A percentile compares a stretch with the other conserved stretches of the same genome.
Conservation (phyloP, 306 rosid species). For the Dryas alaskensis region DNA sequence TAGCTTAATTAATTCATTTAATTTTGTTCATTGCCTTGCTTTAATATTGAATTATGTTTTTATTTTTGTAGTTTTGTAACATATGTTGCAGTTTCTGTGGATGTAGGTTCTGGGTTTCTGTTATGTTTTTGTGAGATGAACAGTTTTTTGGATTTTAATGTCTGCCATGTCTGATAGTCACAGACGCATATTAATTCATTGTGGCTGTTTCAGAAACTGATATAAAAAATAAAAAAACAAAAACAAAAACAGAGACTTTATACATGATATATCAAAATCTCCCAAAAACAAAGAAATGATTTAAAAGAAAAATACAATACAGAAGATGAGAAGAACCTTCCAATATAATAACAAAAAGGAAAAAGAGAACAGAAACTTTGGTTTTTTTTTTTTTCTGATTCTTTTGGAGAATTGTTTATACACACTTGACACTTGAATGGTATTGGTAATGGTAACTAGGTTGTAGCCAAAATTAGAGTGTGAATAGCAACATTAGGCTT, state of each 20-base stretch:
- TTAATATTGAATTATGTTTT: background rate
- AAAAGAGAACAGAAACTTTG: background rate
- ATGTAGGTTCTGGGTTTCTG: slow-evolving; percentile 9
- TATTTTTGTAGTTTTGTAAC: slow-evolving; percentile 16
- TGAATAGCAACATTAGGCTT: background rate
- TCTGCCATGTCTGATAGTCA: background rate
- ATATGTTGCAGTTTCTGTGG: slow-evolving; percentile 21
- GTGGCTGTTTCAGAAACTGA: slow-evolving; percentile 22
- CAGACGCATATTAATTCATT: slow-evolving; percentile 19
- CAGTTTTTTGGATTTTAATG: slow-evolving; percentile 24
- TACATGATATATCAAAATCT: slow-evolving; percentile 5
- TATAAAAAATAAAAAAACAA: background rate
- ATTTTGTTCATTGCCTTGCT: background rate
- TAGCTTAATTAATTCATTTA: background rate
- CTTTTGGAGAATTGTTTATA: background rate
- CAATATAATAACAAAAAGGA: background rate
- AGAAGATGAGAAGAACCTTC: background rate
- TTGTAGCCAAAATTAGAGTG: background rate
- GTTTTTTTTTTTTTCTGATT: background rate
- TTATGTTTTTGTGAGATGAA: slow-evolving; percentile 28
- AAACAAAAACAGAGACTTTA: too few species aligned
- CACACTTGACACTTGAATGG: too few species aligned
- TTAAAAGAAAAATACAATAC: background rate
- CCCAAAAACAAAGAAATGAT: background rate
- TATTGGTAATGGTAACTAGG: background rate